These are phyloP conservation scores for Pterulicium gracile DNA, from an alignment of 1,284 basidiomycete species.

Conservation along the genomic window DNA sequence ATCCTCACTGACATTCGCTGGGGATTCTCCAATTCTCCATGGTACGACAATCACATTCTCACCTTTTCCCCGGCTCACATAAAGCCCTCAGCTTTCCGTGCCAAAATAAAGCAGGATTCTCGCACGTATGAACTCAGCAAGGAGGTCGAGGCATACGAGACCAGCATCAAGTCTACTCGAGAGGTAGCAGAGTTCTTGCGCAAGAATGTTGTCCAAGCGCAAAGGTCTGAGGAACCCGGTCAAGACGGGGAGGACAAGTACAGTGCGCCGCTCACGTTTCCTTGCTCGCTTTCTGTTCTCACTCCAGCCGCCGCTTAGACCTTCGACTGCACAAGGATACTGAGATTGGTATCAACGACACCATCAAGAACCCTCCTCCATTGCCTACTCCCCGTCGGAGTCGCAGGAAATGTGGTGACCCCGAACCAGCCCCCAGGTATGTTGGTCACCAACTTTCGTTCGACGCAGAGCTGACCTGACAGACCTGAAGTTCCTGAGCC, in stretches of 20 bases:
- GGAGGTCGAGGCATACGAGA: conserved; percentile 33
- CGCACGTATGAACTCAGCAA: conserved; percentile 28
- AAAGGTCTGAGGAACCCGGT: conserved; percentile 18
- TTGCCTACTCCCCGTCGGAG: conserved; percentile 28
- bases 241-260: too few species aligned
- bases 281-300: too few species aligned
- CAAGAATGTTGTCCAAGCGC: conserved; percentile 64
- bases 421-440: conserved; percentile 23
- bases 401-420: conserved; percentile 31
- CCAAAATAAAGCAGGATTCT: conserved; percentile 48
- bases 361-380: conserved; percentile 44
- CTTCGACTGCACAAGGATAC: conserved; percentile 57
- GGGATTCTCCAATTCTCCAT: conserved; percentile 41
- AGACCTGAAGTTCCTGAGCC: conserved; percentile 20
- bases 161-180: conserved; percentile 36
- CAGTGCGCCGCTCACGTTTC: too few species aligned
- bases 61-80: conserved; percentile 7
- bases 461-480: conserved; percentile 16
- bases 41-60: conserved; percentile 24
- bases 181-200: conserved; percentile 60
- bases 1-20: conserved; percentile 53
- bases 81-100: conserved; percentile 44
- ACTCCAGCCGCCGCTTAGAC: too few species aligned
- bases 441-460: conserved; percentile 8
- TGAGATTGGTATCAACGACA: conserved; percentile 65